These are phyloP conservation scores for Ascochyta viciae-villosae DNA, from an alignment of 2,329 filamentous ascomycete species.

Conservation along the genomic window DNA sequence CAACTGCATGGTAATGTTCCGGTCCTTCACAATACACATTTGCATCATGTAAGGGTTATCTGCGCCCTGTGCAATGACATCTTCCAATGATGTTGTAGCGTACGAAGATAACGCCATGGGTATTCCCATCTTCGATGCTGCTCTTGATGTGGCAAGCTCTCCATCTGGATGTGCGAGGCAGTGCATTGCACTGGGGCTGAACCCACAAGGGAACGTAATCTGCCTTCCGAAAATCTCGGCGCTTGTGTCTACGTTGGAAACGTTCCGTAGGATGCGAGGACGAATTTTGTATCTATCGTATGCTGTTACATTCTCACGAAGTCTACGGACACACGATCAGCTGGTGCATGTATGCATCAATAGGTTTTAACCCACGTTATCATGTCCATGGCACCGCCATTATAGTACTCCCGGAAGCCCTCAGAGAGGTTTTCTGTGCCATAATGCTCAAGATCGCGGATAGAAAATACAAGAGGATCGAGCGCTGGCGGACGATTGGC, in stretches of 20 bases:
- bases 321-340: slow-evolving; percentile 44
- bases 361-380: slow-evolving; percentile 8
- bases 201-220: slow-evolving; percentile 46
- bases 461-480: slow-evolving; percentile 28
- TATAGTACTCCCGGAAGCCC: slow-evolving; percentile 57
- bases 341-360: not conserved
- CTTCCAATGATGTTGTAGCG: slow-evolving; percentile 64
- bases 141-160: slow-evolving; percentile 66
- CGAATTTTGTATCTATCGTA: slow-evolving; percentile 43
- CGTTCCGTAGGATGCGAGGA: slow-evolving; percentile 43
- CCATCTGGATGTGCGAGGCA: slow-evolving; percentile 68
- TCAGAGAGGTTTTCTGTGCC: slow-evolving; percentile 51
- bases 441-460: slow-evolving; percentile 40
- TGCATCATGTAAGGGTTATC: slow-evolving; percentile 57
- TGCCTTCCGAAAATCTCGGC: slow-evolving; percentile 43
- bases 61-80: slow-evolving; percentile 62
- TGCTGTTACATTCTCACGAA: slow-evolving; percentile 42
- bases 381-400: slow-evolving; percentile 25
- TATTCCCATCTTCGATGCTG: slow-evolving; percentile 64
- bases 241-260: slow-evolving; percentile 32
- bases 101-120: slow-evolving; percentile 69
- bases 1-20: slow-evolving; percentile 51
- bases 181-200: slow-evolving; percentile 69
- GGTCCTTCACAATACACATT: slow-evolving; percentile 61
- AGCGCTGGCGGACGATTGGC: slow-evolving; percentile 27